These are phyloP conservation scores for Fusarium decemcellulare DNA, from an alignment of 2,329 filamentous ascomycete species.

Conservation along the genomic window DNA sequence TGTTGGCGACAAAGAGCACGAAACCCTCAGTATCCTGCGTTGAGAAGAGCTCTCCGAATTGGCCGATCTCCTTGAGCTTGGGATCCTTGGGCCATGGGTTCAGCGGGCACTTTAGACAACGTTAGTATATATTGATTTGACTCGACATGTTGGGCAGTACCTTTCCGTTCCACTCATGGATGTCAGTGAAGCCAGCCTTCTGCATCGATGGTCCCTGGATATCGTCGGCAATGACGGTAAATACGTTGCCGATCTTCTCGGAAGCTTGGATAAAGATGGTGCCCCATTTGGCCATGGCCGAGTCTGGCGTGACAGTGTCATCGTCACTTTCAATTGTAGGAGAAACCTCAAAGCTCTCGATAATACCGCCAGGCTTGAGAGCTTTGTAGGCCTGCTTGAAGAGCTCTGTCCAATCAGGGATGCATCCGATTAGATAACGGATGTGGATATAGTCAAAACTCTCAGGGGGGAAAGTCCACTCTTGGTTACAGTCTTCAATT, in stretches of 20 bases:
- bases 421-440: conserved; percentile 65
- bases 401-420: conserved; percentile 66
- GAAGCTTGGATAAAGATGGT: conserved; percentile 38
- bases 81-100: conserved; percentile 40
- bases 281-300: conserved; percentile 38
- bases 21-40: conserved; percentile 27
- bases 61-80: conserved; percentile 38
- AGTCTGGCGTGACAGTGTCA: conserved; percentile 42
- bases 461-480: conserved; percentile 61
- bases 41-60: conserved; percentile 38
- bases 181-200: conserved; percentile 44
- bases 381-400: conserved; percentile 64
- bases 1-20: conserved; percentile 6
- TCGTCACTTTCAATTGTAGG: conserved; percentile 44
- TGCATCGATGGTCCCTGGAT: conserved; percentile 35
- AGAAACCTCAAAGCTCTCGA: conserved; percentile 46
- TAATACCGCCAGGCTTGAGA: conserved; percentile 65
- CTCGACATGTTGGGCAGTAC: not conserved
- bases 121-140: conserved; percentile 4
- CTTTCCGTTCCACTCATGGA: conserved; percentile 41
- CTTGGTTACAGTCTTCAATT: conserved; percentile 72
- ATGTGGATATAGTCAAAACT: conserved; percentile 72
- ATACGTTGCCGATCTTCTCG: conserved; percentile 43
- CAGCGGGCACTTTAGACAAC: conserved; percentile 14
- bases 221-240: conserved; percentile 39